Evolutionary conservation across 371 early-diverging fungal species (phyloP).

Genomic region (Mucor mucedo): DNA sequence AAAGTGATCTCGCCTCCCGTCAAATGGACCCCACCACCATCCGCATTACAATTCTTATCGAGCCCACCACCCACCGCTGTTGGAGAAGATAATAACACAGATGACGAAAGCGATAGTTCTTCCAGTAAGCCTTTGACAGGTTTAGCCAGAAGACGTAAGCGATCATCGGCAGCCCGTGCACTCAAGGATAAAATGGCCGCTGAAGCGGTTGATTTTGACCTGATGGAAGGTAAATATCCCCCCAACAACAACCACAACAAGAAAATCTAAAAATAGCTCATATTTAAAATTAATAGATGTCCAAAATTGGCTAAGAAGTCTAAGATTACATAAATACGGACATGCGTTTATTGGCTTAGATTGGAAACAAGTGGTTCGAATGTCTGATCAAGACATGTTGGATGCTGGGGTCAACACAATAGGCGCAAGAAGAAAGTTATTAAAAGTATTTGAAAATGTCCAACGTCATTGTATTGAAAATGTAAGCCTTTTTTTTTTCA

Average conservation of each 20-base stretch:
- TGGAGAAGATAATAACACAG: conserved; percentile 39
- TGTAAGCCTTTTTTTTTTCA: conserved; percentile 27
- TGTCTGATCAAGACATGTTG: conserved; percentile 84
- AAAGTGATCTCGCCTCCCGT: not conserved
- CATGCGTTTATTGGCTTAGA: conserved; percentile 83
- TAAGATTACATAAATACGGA: conserved; percentile 96
- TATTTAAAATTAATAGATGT: conserved; percentile 66
- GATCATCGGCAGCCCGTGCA: conserved; percentile 55
- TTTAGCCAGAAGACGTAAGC: conserved; percentile 49
- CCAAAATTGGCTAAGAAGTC: conserved; percentile 88
- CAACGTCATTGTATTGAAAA: conserved; percentile 53
- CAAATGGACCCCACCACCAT: not conserved
- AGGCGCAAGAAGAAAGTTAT: conserved; percentile 93
- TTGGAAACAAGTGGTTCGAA: conserved; percentile 86
- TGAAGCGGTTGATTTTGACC: conserved; percentile 78
- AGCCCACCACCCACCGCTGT: not conserved
- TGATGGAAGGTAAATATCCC: conserved; percentile 67
- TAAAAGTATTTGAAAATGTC: conserved; percentile 95
- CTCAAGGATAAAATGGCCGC: conserved; percentile 83
- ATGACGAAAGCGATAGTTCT: conserved; percentile 56
- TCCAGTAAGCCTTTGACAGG: conserved; percentile 46
- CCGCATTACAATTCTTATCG: not conserved
- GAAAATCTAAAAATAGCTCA: not conserved
- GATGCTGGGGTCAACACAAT: conserved; percentile 90
- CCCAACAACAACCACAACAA: not conserved